These are phyloP conservation scores for Bocquillonia castaneifolia DNA, from an alignment of 441 rosid genomes.

Conservation along the genomic window DNA sequence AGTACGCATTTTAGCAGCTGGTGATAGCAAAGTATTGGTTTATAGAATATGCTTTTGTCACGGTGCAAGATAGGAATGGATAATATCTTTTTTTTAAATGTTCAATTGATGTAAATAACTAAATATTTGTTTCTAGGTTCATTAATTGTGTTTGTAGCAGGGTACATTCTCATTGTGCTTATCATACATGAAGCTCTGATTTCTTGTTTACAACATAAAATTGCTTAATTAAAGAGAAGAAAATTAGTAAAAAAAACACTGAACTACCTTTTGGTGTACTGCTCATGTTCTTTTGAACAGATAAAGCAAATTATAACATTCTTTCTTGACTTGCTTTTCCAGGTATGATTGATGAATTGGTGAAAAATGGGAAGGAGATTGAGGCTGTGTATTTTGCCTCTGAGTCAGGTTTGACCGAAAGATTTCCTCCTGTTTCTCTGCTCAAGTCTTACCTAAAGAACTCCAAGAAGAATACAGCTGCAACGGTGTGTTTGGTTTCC, in stretches of 20 bases:
- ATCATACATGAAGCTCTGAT: neutral
- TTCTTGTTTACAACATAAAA: neutral
- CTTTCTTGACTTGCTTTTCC: constrained; percentile 1
- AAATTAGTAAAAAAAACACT: no score
- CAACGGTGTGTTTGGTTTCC: constrained; percentile 28
- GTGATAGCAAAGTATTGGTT: no score
- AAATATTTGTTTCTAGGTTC: neutral
- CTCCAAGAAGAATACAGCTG: constrained; percentile 36
- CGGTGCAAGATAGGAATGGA: no score
- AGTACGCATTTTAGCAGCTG: neutral
- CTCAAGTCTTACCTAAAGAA: constrained; percentile 43
- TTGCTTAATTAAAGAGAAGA: neutral
- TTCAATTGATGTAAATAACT: neutral
- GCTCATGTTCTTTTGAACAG: neutral
- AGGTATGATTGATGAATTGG: constrained; percentile 49
- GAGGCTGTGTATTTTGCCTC: constrained; percentile 56
- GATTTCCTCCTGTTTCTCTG: constrained; percentile 43
- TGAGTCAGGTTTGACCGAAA: constrained; percentile 46
- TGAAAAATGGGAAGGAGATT: constrained; percentile 49
- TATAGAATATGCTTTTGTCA: no score
- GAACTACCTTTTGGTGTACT: neutral
- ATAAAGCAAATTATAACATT: neutral
- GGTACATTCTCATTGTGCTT: neutral
- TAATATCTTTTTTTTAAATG: neutral
- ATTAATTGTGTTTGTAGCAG: neutral